These are phyloP conservation scores for Geosmithia flava DNA, from an alignment of 2,329 filamentous ascomycete species.

Conservation along the genomic window DNA sequence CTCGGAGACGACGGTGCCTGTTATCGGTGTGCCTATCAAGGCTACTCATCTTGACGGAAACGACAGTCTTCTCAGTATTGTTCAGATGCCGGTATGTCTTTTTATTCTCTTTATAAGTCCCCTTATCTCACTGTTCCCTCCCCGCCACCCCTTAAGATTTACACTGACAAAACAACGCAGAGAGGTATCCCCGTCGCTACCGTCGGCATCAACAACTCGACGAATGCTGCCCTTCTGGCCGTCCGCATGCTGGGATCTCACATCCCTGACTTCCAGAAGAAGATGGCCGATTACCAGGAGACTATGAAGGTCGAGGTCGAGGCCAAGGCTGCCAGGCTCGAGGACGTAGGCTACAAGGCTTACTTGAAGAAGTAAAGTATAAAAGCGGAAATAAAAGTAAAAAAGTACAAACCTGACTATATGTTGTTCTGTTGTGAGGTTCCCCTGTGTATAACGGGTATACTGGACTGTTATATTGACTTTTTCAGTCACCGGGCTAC, in stretches of 20 bases:
- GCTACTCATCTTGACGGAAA: conserved; percentile 60
- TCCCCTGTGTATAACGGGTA: too few relatives aligned
- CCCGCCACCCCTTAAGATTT: conserved; percentile 10
- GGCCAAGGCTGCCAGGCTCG: conserved; percentile 45
- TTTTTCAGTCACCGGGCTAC: too few relatives aligned
- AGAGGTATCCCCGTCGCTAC: conserved; percentile 61
- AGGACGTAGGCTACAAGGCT: conserved; percentile 40
- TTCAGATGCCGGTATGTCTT: conserved; percentile 55
- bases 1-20: conserved; percentile 57
- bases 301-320: conserved; percentile 52
- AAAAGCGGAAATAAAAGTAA: too few relatives aligned
- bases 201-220: conserved; percentile 69
- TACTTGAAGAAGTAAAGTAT: conserved; percentile 28
- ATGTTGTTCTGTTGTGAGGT: too few relatives aligned
- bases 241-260: conserved; percentile 51
- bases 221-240: conserved; percentile 64
- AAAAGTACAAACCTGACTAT: too few relatives aligned
- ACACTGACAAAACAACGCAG: conserved; percentile 18
- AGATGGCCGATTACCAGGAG: conserved; percentile 48
- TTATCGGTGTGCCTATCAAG: conserved; percentile 69
- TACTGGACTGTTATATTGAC: too few relatives aligned
- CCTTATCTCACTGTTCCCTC: neutral
- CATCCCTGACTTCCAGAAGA: conserved; percentile 40
- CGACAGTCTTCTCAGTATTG: conserved; percentile 60
- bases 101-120: neutral